Conservation (phyloP, 75 land plant species). For the Pinus albicaulis region DNA sequence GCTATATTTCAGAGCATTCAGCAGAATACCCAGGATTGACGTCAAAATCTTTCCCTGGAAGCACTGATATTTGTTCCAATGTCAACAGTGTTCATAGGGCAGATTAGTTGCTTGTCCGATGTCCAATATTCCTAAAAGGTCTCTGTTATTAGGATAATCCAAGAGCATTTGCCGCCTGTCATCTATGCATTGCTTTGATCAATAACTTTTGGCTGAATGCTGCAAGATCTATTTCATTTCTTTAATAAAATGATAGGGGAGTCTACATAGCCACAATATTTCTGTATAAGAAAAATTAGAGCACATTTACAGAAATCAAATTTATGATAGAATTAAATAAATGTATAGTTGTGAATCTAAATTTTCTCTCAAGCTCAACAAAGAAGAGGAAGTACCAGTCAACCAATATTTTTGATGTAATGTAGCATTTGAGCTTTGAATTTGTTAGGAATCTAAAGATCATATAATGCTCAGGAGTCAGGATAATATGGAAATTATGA, state of each 20-base stretch:
- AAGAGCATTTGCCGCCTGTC: too few relatives aligned
- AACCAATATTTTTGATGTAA: neutral
- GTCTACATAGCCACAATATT: neutral
- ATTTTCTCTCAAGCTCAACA: neutral
- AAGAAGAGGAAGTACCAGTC: neutral
- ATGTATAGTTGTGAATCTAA: neutral
- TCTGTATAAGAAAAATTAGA: neutral
- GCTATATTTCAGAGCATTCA: neutral
- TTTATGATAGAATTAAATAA: neutral
- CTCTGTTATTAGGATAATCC: too few relatives aligned
- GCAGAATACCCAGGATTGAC: neutral
- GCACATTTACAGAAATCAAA: neutral
- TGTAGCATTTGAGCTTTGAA: neutral
- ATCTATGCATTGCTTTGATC: too few relatives aligned
- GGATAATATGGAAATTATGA: neutral
- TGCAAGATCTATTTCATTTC: neutral
- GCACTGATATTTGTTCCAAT: neutral
- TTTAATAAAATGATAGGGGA: neutral
- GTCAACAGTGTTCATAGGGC: neutral
- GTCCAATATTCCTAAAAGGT: too few relatives aligned
- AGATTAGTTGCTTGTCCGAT: neutral
- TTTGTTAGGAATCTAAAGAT: neutral
- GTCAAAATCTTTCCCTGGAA: neutral
- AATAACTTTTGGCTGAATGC: neutral
- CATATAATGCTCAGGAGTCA: neutral